Percentiles rank a stretch among this genome's conserved stretches.
Evolutionary conservation across 2,329 filamentous ascomycete genomes (phyloP).

Genomic region (Canariomyces notabilis): DNA sequence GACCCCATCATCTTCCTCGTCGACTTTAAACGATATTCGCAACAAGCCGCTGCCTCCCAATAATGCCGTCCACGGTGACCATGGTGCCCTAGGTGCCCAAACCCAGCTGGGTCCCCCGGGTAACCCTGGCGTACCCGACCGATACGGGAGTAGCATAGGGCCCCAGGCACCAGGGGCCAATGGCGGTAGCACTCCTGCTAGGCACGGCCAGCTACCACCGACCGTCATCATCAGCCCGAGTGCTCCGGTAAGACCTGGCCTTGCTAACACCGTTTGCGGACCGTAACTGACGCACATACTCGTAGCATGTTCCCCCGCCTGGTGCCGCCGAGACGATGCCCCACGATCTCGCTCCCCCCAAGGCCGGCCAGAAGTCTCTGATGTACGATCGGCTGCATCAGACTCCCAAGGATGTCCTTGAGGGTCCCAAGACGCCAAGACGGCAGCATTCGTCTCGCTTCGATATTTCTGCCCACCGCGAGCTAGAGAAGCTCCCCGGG

Average conservation of each 20-base stretch:
- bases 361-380: constrained; percentile 82
- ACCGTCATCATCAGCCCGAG: constrained; percentile 94
- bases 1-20: constrained; percentile 86
- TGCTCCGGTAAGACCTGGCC: constrained; percentile 64
- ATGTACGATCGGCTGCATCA: constrained; percentile 86
- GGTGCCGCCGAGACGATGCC: constrained; percentile 97
- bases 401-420: constrained; percentile 92
- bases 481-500: constrained; percentile 93
- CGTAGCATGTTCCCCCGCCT: constrained; percentile 82
- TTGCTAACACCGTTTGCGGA: constrained; percentile 3
- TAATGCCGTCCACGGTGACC: constrained; percentile 43
- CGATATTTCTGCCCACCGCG: constrained; percentile 93
- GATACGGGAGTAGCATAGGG: constrained; percentile 32
- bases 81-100: constrained; percentile 34
- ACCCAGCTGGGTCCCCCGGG: constrained; percentile 31
- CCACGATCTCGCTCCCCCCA: constrained; percentile 89
- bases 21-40: constrained; percentile 76
- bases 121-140: constrained; percentile 32
- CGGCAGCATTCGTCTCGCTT: constrained; percentile 96
- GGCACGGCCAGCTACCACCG: constrained; percentile 64
- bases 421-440: constrained; percentile 91
- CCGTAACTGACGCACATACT: constrained; percentile 18
- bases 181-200: constrained; percentile 56
- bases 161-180: constrained; percentile 40
- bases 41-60: constrained; percentile 70